A percentile compares a stretch with the other conserved stretches of the same genome.
These are phyloP conservation scores for Scedosporium dehoogii DNA, from an alignment of 2,329 filamentous ascomycete genomes.

Conservation along the genomic window DNA sequence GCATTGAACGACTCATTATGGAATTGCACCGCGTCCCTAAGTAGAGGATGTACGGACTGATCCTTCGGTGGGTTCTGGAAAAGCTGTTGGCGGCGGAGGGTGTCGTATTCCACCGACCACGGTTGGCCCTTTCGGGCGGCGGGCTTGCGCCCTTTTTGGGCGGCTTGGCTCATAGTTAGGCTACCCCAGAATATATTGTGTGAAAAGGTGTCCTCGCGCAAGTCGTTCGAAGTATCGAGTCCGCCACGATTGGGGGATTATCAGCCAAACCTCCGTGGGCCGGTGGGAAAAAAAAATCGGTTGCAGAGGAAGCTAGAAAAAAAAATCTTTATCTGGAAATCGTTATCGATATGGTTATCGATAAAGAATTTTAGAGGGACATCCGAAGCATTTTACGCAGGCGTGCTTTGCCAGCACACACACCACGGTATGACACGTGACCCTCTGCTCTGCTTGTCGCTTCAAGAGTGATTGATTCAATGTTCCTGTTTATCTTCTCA, in stretches of 20 bases:
- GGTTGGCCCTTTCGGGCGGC: background rate
- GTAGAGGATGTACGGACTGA: constrained; percentile 74
- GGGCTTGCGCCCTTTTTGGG: background rate
- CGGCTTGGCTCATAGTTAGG: background rate
- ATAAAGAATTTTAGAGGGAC: background rate
- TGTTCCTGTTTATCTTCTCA: background rate
- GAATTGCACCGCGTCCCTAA: constrained; percentile 77
- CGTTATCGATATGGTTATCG: constrained; percentile 5
- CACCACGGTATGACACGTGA: no score
- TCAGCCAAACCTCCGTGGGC: background rate
- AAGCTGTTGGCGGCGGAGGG: constrained; percentile 73
- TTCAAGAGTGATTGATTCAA: background rate
- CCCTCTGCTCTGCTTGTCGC: background rate
- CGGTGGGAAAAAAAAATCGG: background rate
- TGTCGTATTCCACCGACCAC: constrained; percentile 54
- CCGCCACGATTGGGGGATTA: background rate
- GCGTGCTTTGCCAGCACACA: background rate
- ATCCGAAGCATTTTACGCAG: background rate
- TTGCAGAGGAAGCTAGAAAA: background rate
- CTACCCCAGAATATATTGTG: background rate
- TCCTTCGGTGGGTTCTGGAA: constrained; percentile 85
- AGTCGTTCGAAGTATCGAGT: background rate
- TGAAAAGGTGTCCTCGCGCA: background rate
- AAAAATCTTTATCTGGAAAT: background rate
- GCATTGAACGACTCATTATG: constrained; percentile 96